Percentiles rank a stretch among this genome's conserved stretches.
These are phyloP conservation scores for Lachnellula hyalina DNA, from an alignment of 2,329 filamentous ascomycete species.

Conservation along the genomic window DNA sequence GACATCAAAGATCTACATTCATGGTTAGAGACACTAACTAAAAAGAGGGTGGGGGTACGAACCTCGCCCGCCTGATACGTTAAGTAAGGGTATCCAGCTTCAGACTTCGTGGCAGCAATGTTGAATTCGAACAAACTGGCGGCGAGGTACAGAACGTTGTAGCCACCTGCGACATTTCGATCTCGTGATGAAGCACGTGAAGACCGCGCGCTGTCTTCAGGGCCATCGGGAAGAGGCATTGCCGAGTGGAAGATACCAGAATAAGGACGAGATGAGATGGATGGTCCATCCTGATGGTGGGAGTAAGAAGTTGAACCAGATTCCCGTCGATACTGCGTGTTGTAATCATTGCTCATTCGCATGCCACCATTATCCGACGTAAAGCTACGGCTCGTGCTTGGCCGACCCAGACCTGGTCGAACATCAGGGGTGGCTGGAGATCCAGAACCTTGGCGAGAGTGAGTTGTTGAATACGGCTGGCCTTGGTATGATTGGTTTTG, in stretches of 20 bases:
- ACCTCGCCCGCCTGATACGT: constrained; percentile 93
- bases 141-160: constrained; percentile 80
- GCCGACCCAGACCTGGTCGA: constrained; percentile 38
- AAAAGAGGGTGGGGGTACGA: constrained; percentile 30
- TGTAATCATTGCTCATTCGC: constrained; percentile 48
- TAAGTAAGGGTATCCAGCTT: constrained; percentile 92
- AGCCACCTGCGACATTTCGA: constrained; percentile 47
- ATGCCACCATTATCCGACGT: constrained; percentile 45
- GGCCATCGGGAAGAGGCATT: constrained; percentile 69
- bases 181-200: constrained; percentile 58
- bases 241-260: constrained; percentile 84
- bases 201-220: constrained; percentile 47
- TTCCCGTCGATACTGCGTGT: constrained; percentile 41
- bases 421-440: constrained; percentile 53
- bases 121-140: constrained; percentile 97
- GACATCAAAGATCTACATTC: constrained; percentile 72
- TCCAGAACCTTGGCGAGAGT: constrained; percentile 52
- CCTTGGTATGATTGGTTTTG: constrained; percentile 52
- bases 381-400: constrained; percentile 55
- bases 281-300: constrained; percentile 33
- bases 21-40: constrained; percentile 1
- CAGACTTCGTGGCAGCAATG: constrained; percentile 84
- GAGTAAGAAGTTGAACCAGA: constrained; percentile 49
- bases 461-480: constrained; percentile 42
- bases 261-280: constrained; percentile 42